phyloP scores from a whole-genome alignment of 768 basidiomycete genomes.

The Multifurca ochricompacta region DNA sequence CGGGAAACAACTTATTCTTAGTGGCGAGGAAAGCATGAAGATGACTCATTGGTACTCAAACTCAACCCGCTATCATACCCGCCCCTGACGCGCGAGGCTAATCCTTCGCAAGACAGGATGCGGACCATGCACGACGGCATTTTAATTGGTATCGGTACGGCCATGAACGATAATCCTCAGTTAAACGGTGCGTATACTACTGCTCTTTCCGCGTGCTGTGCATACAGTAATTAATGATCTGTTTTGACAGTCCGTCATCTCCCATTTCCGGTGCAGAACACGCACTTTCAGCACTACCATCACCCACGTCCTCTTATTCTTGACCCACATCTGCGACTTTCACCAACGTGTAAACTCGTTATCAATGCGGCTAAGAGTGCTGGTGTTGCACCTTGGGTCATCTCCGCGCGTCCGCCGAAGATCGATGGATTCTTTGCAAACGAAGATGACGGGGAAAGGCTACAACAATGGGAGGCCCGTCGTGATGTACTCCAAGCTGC shows the following conservation, averaged over 20 bases:
- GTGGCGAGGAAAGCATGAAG: constrained; percentile 77
- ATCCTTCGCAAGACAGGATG: constrained; percentile 49
- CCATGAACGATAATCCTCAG: constrained; percentile 87
- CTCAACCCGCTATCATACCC: background rate
- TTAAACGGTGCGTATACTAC: constrained; percentile 61
- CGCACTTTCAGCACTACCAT: constrained; percentile 29
- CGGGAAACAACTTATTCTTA: constrained; percentile 72
- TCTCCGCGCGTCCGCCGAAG: constrained; percentile 37
- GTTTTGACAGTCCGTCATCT: constrained; percentile 45
- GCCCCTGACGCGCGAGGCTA: background rate
- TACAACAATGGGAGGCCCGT: constrained; percentile 30
- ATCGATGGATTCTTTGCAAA: constrained; percentile 22
- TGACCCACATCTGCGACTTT: constrained; percentile 65
- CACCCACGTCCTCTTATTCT: constrained; percentile 82
- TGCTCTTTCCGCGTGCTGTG: background rate
- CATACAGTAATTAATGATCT: background rate
- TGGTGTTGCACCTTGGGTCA: constrained; percentile 68
- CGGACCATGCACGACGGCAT: constrained; percentile 90
- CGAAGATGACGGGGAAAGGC: constrained; percentile 16
- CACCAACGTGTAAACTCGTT: constrained; percentile 60
- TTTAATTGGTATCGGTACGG: constrained; percentile 83
- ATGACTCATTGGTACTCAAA: constrained; percentile 88
- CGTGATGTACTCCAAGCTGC: constrained; percentile 42
- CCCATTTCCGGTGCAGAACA: constrained; percentile 28
- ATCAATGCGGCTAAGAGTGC: constrained; percentile 48